Percentiles rank a stretch among this genome's conserved stretches.
Conservation (phyloP, 2,329 filamentous ascomycete species). For the Ophiocordyceps camponoti-rufipedis region DNA sequence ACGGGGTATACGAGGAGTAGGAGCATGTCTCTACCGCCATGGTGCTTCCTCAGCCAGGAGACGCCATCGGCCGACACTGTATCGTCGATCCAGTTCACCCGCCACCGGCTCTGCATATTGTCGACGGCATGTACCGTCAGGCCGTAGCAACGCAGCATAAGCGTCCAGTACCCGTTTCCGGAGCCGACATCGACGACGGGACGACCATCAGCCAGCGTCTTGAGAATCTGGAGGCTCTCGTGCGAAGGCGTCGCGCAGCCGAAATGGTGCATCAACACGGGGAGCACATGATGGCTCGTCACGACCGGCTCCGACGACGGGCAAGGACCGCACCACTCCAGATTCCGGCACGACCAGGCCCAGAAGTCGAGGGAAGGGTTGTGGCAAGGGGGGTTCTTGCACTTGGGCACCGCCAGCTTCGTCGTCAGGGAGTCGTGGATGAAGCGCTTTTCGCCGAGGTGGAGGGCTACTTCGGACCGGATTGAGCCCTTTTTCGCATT, state of each 20-base stretch:
- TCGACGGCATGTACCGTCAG: constrained; percentile 42
- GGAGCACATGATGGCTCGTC: constrained; percentile 49
- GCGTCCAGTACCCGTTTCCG: constrained; percentile 62
- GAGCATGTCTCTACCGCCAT: constrained; percentile 33
- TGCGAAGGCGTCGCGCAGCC: constrained; percentile 54
- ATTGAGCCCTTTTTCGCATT: constrained; percentile 48
- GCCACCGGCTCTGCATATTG: constrained; percentile 48
- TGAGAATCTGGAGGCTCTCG: constrained; percentile 43
- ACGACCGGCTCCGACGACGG: constrained; percentile 29
- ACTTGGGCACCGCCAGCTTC: constrained; percentile 24
- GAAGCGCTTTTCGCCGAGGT: constrained; percentile 34
- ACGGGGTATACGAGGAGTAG: constrained; percentile 58
- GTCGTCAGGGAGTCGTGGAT: constrained; percentile 23
- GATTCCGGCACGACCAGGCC: constrained; percentile 41
- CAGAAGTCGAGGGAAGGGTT: constrained; percentile 57
- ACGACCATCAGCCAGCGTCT: constrained; percentile 31
- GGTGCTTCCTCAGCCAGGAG: constrained; percentile 32
- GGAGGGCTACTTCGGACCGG: constrained; percentile 33
- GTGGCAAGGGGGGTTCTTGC: constrained; percentile 21
- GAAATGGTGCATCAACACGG: constrained; percentile 63
- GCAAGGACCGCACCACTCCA: constrained; percentile 48
- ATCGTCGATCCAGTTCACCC: constrained; percentile 50
- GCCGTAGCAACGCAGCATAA: constrained; percentile 44
- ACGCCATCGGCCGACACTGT: constrained; percentile 44
- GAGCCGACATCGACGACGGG: constrained; percentile 48